These are phyloP conservation scores for Harrya chromipes DNA, from an alignment of 768 basidiomycete genomes.

Conservation along the genomic window DNA sequence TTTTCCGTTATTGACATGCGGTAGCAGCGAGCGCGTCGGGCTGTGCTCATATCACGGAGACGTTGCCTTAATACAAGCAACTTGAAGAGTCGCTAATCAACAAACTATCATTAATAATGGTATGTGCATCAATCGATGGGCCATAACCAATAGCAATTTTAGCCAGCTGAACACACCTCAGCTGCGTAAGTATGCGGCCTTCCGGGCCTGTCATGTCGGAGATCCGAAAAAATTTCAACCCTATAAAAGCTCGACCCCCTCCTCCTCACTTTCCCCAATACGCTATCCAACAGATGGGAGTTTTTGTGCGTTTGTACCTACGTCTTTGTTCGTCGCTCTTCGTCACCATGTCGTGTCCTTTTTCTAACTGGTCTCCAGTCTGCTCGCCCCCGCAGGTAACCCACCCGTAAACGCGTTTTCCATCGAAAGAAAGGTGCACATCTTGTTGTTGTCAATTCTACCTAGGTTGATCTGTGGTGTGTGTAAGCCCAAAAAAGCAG, in stretches of 20 bases:
- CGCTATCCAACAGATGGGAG: slow-evolving; percentile 34
- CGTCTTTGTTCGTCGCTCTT: slow-evolving; percentile 24
- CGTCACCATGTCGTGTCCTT: not conserved
- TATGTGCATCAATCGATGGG: not conserved
- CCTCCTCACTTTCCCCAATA: slow-evolving; percentile 10
- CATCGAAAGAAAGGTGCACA: slow-evolving; percentile 15
- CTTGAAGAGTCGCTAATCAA: slow-evolving; percentile 2
- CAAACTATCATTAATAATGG: not conserved
- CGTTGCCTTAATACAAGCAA: too few relatives aligned
- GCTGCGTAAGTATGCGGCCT: slow-evolving; percentile 4
- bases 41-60: too few relatives aligned
- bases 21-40: not conserved
- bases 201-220: slow-evolving; percentile 27
- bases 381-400: slow-evolving; percentile 28
- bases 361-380: slow-evolving; percentile 18
- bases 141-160: slow-evolving; percentile 25
- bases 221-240: slow-evolving; percentile 17
- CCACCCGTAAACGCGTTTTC: slow-evolving; percentile 24
- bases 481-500: slow-evolving; percentile 10
- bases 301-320: slow-evolving; percentile 28
- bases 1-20: not conserved
- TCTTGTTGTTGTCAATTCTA: not conserved
- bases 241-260: slow-evolving; percentile 20
- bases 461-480: slow-evolving; percentile 4
- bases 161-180: not conserved